Evolutionary conservation across 2,329 filamentous ascomycete species (phyloP).

Genomic region (Chaetomiaceae sp.): DNA sequence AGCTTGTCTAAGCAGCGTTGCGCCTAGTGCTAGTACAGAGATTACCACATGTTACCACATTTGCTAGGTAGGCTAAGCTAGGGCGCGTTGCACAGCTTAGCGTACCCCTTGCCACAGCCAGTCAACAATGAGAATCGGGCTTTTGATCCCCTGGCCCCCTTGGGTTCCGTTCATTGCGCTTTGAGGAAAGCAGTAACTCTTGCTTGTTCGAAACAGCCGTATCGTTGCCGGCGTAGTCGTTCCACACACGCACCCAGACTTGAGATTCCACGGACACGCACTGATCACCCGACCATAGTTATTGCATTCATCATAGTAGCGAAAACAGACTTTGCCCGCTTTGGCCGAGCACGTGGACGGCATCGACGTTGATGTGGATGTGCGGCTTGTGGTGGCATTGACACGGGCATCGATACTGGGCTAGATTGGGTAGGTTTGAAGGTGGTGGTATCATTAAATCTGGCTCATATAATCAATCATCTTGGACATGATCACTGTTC

Average conservation of each 20-base stretch:
- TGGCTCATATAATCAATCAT: too few relatives aligned
- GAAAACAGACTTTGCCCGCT: conserved; percentile 12
- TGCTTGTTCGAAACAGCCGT: conserved; percentile 18
- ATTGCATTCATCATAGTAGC: too few relatives aligned
- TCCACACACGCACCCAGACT: conserved; percentile 21
- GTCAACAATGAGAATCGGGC: neutral
- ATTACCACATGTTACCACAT: too few relatives aligned
- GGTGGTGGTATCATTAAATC: too few relatives aligned
- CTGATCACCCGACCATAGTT: too few relatives aligned
- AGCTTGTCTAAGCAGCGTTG: too few relatives aligned
- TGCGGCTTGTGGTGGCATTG: neutral
- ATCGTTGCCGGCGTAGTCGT: conserved; percentile 22
- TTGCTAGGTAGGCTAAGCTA: too few relatives aligned
- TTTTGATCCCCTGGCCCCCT: neutral
- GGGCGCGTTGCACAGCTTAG: too few relatives aligned
- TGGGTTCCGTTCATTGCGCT: neutral
- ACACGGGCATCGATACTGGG: too few relatives aligned
- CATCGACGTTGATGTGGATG: neutral
- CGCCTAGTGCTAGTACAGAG: too few relatives aligned
- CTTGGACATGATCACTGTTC: neutral
- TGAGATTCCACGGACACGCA: too few relatives aligned
- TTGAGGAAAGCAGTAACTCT: conserved; percentile 25
- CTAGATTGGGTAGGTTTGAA: too few relatives aligned
- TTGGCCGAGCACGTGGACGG: neutral
- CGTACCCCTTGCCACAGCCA: neutral